Percentiles rank a stretch among this genome's conserved stretches.
These are phyloP conservation scores for Microcyclospora tardicrescens DNA, from an alignment of 2,329 filamentous ascomycete genomes.

Conservation along the genomic window DNA sequence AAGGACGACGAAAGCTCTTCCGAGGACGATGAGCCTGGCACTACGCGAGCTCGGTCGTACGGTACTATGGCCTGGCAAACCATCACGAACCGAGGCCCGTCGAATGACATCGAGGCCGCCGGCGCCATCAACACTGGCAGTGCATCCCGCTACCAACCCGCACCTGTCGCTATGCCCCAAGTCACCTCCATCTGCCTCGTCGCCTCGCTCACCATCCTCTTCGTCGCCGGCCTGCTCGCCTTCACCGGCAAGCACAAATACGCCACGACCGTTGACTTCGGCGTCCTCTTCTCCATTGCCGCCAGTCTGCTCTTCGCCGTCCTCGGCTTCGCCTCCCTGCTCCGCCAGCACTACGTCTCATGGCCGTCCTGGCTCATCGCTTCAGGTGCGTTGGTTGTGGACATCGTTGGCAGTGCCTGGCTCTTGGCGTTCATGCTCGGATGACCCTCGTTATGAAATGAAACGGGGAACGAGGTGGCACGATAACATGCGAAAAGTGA, in stretches of 20 bases:
- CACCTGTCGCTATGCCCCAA: conserved; percentile 7
- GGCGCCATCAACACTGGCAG: conserved; percentile 5
- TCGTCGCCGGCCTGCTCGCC: conserved; percentile 53
- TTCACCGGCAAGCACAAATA: conserved; percentile 55
- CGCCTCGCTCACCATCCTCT: conserved; percentile 49
- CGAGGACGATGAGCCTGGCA: conserved; percentile 13
- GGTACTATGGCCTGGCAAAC: not conserved
- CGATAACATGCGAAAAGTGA: no score
- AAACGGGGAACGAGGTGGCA: no score
- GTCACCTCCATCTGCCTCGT: conserved; percentile 41
- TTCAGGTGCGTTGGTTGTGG: conserved; percentile 30
- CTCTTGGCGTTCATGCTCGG: conserved; percentile 39
- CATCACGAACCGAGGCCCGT: conserved; percentile 2
- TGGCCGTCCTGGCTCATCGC: conserved; percentile 34
- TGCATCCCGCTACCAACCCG: not conserved
- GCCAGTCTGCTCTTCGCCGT: conserved; percentile 53
- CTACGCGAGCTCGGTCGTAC: not conserved
- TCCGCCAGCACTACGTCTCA: conserved; percentile 36
- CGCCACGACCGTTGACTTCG: conserved; percentile 59
- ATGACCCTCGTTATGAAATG: no score
- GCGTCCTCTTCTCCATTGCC: conserved; percentile 56
- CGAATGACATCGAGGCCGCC: not conserved
- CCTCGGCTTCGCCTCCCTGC: conserved; percentile 45
- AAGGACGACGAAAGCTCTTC: conserved; percentile 9
- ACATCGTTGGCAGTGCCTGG: conserved; percentile 39